Conservation (phyloP, 2,329 filamentous ascomycete genomes). For the Penicillium freii region DNA sequence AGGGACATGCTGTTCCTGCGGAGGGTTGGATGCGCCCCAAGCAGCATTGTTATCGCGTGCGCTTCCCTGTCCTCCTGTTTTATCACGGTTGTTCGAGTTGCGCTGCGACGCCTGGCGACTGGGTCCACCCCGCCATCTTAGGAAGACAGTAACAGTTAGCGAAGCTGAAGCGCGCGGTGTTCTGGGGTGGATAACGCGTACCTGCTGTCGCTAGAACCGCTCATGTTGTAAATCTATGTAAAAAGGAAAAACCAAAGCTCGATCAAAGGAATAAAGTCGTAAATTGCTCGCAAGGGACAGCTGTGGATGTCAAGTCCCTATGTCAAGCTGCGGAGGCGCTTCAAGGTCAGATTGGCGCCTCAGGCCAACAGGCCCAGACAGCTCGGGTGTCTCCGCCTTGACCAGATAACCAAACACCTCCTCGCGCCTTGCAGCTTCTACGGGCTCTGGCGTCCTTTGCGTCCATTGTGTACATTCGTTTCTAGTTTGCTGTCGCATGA, state of each 20-base stretch:
- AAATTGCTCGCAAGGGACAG: constrained; percentile 19
- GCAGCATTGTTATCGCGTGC: constrained; percentile 32
- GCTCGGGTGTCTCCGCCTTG: constrained; percentile 23
- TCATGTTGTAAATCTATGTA: constrained; percentile 30
- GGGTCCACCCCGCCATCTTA: constrained; percentile 43
- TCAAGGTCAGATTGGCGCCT: constrained; percentile 19
- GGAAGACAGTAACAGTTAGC: constrained; percentile 15
- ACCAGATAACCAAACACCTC: constrained; percentile 20
- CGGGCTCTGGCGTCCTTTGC: constrained; percentile 5
- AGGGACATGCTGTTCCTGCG: constrained; percentile 43
- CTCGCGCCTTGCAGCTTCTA: constrained; percentile 2
- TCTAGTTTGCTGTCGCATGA: neutral
- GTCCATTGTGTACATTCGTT: neutral
- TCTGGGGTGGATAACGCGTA: constrained; percentile 19
- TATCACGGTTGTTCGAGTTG: constrained; percentile 34
- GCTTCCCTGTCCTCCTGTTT: constrained; percentile 30
- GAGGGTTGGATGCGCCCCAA: constrained; percentile 30
- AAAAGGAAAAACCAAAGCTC: neutral
- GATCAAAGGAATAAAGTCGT: neutral
- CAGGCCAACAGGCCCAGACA: constrained; percentile 10
- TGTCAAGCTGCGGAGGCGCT: constrained; percentile 10
- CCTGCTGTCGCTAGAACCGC: constrained; percentile 39
- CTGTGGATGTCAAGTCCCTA: constrained; percentile 15
- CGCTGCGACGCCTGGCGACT: constrained; percentile 40
- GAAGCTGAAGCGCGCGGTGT: neutral